These are phyloP conservation scores for Tubosaeta sp. DNA, from an alignment of 768 basidiomycete species.

Conservation along the genomic window DNA sequence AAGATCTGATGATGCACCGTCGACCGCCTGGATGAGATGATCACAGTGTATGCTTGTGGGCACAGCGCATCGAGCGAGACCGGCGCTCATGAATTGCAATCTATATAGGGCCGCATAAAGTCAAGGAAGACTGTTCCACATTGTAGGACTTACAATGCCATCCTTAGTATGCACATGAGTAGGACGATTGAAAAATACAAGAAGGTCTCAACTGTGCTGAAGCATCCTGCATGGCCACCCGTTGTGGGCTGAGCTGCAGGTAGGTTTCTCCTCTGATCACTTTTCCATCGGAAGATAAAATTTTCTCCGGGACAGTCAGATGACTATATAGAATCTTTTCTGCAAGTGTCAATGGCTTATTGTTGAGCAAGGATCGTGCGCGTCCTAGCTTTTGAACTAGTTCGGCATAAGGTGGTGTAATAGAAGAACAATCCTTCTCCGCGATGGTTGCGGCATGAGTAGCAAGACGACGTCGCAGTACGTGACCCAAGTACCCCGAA, in stretches of 20 bases:
- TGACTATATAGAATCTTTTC: slow-evolving; percentile 99
- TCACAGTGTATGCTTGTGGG: slow-evolving; percentile 96
- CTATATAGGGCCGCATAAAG: slow-evolving; percentile 37
- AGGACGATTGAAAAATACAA: neutral
- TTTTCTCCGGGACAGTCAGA: slow-evolving; percentile 72
- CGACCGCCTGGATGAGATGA: slow-evolving; percentile 92
- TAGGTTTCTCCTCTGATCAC: slow-evolving; percentile 86
- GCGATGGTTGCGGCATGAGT: slow-evolving; percentile 38
- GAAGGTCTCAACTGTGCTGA: slow-evolving; percentile 69
- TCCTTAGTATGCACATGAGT: slow-evolving; percentile 46
- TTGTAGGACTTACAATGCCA: slow-evolving; percentile 63
- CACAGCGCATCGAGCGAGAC: slow-evolving; percentile 77
- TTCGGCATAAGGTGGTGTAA: slow-evolving; percentile 79
- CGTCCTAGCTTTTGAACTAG: slow-evolving; percentile 66
- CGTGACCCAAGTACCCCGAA: slow-evolving; percentile 10
- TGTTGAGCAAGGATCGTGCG: slow-evolving; percentile 63
- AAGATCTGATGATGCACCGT: slow-evolving; percentile 83
- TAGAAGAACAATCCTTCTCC: slow-evolving; percentile 60
- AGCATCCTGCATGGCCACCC: slow-evolving; percentile 98
- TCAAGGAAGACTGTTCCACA: neutral
- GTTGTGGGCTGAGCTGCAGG: slow-evolving; percentile 84
- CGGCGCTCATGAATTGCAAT: slow-evolving; percentile 98
- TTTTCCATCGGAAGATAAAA: slow-evolving; percentile 57
- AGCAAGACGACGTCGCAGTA: slow-evolving; percentile 32
- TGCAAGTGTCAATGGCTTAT: slow-evolving; percentile 84